phyloP scores from a whole-genome alignment of 1,284 basidiomycete genomes.

The Singerocomus inundabilis region DNA sequence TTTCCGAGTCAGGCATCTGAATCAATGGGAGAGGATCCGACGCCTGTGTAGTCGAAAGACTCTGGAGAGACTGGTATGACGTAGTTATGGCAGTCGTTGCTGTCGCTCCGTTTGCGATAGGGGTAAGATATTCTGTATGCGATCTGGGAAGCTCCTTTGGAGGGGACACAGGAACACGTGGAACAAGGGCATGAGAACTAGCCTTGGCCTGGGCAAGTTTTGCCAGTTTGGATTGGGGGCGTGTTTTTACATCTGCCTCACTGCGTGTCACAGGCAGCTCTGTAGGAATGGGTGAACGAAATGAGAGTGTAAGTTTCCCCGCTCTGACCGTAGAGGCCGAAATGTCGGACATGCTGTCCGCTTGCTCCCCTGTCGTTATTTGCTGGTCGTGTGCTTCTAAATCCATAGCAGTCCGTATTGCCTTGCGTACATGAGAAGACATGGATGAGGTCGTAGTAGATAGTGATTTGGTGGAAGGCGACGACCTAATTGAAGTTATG shows the following conservation, averaged over 20 bases:
- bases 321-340: conserved; percentile 26
- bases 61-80: conserved; percentile 64
- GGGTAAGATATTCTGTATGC: conserved; percentile 67
- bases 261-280: conserved; percentile 9
- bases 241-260: conserved; percentile 34
- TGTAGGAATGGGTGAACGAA: conserved; percentile 6
- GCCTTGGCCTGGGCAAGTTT: conserved; percentile 63
- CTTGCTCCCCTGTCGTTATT: conserved; percentile 2
- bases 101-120: conserved; percentile 70
- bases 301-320: conserved; percentile 2
- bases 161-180: conserved; percentile 35
- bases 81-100: conserved; percentile 80
- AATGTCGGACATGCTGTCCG: conserved; percentile 21
- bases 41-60: conserved; percentile 36
- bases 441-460: conserved; percentile 46
- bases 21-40: conserved; percentile 24
- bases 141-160: conserved; percentile 38
- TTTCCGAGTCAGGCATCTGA: conserved; percentile 29
- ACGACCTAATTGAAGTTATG: conserved; percentile 22
- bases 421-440: conserved; percentile 56
- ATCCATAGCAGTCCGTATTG: conserved; percentile 54
- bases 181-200: conserved; percentile 36
- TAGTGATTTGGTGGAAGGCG: conserved; percentile 23
- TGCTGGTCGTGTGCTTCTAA: conserved; percentile 39
- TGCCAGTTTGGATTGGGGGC: conserved; percentile 64